These are phyloP conservation scores for Cyclotella distinguenda DNA, from an alignment of 108 stramenopile species.

Conservation along the genomic window DNA sequence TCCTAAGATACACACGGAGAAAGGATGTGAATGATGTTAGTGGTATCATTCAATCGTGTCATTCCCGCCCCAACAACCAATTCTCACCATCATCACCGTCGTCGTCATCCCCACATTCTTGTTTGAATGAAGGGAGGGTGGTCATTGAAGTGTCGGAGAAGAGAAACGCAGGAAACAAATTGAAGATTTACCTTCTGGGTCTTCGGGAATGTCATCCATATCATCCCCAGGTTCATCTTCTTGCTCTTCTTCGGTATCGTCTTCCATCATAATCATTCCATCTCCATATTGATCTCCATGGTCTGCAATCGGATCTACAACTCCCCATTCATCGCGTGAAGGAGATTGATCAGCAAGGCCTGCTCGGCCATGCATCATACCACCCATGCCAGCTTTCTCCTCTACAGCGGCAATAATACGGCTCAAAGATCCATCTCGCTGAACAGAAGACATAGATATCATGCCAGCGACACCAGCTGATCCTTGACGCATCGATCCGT, in stretches of 20 bases:
- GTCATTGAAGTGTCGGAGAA: not conserved
- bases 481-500: constrained; percentile 27
- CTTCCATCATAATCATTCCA: constrained; percentile 37
- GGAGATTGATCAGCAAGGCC: constrained; percentile 8
- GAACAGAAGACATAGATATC: not conserved
- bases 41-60: too few relatives aligned
- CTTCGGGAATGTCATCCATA: constrained; percentile 23
- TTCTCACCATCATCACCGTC: constrained; percentile 34
- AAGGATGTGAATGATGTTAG: not conserved
- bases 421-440: constrained; percentile 9
- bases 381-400: not conserved
- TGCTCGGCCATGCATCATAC: constrained; percentile 3
- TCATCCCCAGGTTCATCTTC: constrained; percentile 51
- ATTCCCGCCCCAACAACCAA: too few relatives aligned
- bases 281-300: constrained; percentile 41
- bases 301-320: constrained; percentile 6
- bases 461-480: not conserved
- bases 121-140: not conserved
- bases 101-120: not conserved
- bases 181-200: not conserved
- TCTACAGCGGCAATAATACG: constrained; percentile 10
- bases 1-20: not conserved
- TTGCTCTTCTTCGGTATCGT: constrained; percentile 29
- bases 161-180: not conserved
- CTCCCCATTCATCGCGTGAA: constrained; percentile 10